Conservation (phyloP, 176 grass and related monocot genomes). For the Musa itinerans region DNA sequence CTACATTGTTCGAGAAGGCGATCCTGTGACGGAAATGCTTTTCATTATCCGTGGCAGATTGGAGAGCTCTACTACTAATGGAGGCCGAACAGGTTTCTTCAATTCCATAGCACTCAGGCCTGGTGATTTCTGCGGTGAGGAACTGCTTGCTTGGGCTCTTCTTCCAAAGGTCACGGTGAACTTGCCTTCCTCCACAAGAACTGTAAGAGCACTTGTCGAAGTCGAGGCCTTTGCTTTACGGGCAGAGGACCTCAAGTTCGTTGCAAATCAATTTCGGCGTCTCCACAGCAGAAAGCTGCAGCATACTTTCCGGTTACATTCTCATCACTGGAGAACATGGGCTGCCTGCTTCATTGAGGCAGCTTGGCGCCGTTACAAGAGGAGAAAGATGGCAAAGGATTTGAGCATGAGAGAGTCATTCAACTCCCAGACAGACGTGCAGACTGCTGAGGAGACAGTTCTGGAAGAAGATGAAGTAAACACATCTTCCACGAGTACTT, state of each 20-base stretch:
- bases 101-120: constrained; percentile 51
- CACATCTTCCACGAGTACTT: constrained; percentile 14
- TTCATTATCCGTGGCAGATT: constrained; percentile 84
- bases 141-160: constrained; percentile 82
- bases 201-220: constrained; percentile 64
- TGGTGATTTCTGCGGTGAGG: constrained; percentile 73
- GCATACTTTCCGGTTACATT: constrained; percentile 91
- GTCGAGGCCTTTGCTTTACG: constrained; percentile 83
- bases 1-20: constrained; percentile 79
- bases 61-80: constrained; percentile 82
- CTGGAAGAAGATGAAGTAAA: constrained; percentile 29
- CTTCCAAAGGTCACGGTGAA: constrained; percentile 70
- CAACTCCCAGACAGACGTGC: constrained; percentile 43
- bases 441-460: constrained; percentile 24
- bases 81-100: constrained; percentile 80
- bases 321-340: constrained; percentile 81
- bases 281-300: constrained; percentile 95
- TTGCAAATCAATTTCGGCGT: constrained; percentile 74
- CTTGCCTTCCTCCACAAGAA: constrained; percentile 61
- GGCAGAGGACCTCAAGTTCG: constrained; percentile 81
- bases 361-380: constrained; percentile 69
- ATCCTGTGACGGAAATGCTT: constrained; percentile 89
- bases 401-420: constrained; percentile 56
- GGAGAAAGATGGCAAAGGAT: constrained; percentile 60
- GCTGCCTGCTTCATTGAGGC: constrained; percentile 90